Evolutionary conservation across 805 yeast species (phyloP).

Genomic region (Cyberlindnera nakhonratchasimensis): DNA sequence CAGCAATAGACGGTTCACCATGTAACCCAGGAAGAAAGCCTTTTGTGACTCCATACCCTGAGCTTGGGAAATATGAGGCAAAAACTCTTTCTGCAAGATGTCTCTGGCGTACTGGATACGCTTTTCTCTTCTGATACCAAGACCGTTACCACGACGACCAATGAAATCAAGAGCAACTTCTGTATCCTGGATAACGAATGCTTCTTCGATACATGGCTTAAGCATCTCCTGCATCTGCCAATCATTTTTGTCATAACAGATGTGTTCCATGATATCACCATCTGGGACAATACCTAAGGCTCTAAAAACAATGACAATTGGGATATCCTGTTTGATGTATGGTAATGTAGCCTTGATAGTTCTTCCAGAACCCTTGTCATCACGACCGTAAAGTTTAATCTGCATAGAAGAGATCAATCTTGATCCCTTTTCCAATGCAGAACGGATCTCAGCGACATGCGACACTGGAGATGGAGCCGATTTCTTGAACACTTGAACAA

Average conservation of each 20-base stretch:
- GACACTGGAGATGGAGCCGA: constrained; percentile 96
- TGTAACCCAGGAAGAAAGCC: constrained; percentile 95
- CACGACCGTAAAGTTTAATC: constrained; percentile 84
- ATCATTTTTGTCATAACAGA: constrained; percentile 95
- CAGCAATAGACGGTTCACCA: constrained; percentile 90
- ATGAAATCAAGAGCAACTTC: constrained; percentile 97
- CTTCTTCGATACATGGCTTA: constrained; percentile 99
- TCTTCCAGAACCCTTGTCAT: constrained; percentile 69
- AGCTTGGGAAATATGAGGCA: constrained; percentile 96
- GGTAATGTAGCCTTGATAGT: constrained; percentile 96
- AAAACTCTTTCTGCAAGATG: constrained; percentile 89
- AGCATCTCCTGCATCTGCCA: constrained; percentile 99
- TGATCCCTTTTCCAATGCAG: constrained; percentile 96
- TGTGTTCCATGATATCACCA: constrained; percentile 97
- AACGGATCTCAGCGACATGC: constrained; percentile 93
- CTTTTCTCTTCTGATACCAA: constrained; percentile 94
- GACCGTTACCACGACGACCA: constrained; percentile 96
- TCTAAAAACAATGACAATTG: constrained; percentile 94
- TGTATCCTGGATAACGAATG: constrained; percentile 95
- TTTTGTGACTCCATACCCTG: constrained; percentile 96
- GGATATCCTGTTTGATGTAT: constrained; percentile 93
- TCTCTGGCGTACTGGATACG: constrained; percentile 98
- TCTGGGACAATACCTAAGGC: constrained; percentile 98
- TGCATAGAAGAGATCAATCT: constrained; percentile 92
- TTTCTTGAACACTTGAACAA: constrained; percentile 96